Conservation (phyloP, 805 yeast species). For the Metschnikowia drakensbergensis region DNA sequence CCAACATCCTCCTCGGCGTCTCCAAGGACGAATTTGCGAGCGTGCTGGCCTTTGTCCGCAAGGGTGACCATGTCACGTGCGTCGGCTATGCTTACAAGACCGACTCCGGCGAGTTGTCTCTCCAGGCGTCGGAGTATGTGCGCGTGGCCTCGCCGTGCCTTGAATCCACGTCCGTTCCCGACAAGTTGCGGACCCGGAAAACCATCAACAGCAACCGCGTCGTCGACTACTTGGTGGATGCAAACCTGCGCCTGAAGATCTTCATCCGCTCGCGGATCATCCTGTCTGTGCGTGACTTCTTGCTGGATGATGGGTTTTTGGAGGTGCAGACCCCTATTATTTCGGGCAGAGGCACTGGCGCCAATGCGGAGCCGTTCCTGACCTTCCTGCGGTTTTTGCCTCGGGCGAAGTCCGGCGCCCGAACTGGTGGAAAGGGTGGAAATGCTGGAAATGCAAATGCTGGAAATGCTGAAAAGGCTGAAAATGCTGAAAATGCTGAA, state of each 20-base stretch:
- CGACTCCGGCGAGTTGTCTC: conserved; percentile 71
- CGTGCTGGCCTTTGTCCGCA: conserved; percentile 44
- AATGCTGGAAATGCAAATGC: neutral
- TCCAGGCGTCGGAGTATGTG: conserved; percentile 53
- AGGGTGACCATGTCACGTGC: conserved; percentile 70
- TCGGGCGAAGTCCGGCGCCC: conserved; percentile 5
- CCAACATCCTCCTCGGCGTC: conserved; percentile 44
- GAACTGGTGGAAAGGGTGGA: neutral
- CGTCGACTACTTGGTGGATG: conserved; percentile 65
- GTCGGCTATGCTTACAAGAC: conserved; percentile 74
- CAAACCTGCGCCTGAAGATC: conserved; percentile 43
- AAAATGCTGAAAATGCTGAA: neutral
- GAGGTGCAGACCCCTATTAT: conserved; percentile 91
- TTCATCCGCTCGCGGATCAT: conserved; percentile 54
- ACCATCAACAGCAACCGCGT: conserved; percentile 66
- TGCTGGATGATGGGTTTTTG: conserved; percentile 53
- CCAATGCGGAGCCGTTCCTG: conserved; percentile 83
- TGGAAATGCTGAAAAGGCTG: neutral
- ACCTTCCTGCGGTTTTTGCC: conserved; percentile 46
- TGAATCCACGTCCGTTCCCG: conserved; percentile 47
- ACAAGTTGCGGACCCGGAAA: conserved; percentile 50
- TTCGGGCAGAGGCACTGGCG: conserved; percentile 75
- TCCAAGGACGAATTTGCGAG: conserved; percentile 39
- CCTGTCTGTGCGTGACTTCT: conserved; percentile 52
- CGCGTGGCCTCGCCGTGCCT: conserved; percentile 63